phyloP scores from a whole-genome alignment of 2,329 filamentous ascomycete species.

The Aspergillus arachidicola region DNA sequence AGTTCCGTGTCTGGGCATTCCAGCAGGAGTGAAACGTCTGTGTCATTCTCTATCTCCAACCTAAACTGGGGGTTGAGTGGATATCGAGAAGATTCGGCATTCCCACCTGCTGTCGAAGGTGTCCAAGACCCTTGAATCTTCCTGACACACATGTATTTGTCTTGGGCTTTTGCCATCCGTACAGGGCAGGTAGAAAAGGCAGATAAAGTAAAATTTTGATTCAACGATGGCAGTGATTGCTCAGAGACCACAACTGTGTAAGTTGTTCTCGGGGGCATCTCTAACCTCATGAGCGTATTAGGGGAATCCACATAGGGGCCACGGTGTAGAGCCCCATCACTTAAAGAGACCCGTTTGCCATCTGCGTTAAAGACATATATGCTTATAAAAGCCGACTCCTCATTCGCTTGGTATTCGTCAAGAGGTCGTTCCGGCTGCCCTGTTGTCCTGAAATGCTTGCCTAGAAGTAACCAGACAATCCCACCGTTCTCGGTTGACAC shows the following conservation, averaged over 20 bases:
- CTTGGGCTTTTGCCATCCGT: constrained; percentile 61
- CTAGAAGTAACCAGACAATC: constrained; percentile 80
- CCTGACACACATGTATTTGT: constrained; percentile 62
- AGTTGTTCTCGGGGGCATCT: constrained; percentile 54
- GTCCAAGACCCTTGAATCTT: constrained; percentile 72
- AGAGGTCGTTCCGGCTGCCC: constrained; percentile 42
- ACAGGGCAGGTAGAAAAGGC: constrained; percentile 72
- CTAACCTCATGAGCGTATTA: constrained; percentile 80
- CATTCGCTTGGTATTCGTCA: constrained; percentile 47
- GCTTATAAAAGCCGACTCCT: constrained; percentile 78
- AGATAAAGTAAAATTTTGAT: constrained; percentile 84
- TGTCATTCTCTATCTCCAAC: constrained; percentile 58
- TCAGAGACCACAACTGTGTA: constrained; percentile 74
- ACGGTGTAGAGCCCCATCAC: constrained; percentile 70
- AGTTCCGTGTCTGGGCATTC: constrained; percentile 68
- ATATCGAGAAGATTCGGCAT: constrained; percentile 74
- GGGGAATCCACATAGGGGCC: constrained; percentile 92
- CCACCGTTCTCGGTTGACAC: constrained; percentile 58
- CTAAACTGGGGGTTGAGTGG: constrained; percentile 86
- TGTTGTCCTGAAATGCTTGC: constrained; percentile 76
- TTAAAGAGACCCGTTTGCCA: constrained; percentile 73
- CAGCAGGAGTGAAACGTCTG: constrained; percentile 72
- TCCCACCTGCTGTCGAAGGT: constrained; percentile 78
- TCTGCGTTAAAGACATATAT: constrained; percentile 75
- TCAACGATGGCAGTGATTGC: constrained; percentile 71